Evolutionary conservation across 495 filamentous ascomycete species (phyloP).

Genomic region (Thermothielavioides terrestris): DNA sequence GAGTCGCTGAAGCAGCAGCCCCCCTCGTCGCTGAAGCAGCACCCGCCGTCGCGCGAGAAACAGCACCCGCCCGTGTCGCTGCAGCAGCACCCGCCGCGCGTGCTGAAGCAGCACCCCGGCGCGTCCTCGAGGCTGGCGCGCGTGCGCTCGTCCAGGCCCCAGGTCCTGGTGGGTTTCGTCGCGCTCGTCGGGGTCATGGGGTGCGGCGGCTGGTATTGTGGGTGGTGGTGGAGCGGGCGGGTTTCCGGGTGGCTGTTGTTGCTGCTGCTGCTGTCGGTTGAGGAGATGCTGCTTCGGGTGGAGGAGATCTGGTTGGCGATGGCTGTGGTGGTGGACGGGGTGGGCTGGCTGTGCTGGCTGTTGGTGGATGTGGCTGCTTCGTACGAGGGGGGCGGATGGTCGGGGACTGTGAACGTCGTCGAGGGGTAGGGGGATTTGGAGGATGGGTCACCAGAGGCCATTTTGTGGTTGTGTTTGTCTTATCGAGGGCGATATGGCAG

Average conservation of each 20-base stretch:
- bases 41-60: background rate
- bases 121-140: background rate
- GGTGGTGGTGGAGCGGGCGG: background rate
- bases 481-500: background rate
- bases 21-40: background rate
- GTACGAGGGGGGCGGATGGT: background rate
- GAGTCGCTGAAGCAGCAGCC: background rate
- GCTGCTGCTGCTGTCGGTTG: background rate
- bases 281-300: background rate
- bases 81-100: background rate
- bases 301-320: background rate
- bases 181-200: background rate
- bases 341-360: background rate
- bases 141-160: background rate
- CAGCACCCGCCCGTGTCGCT: background rate
- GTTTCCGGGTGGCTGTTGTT: background rate
- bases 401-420: background rate
- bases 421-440: background rate
- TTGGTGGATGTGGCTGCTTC: background rate
- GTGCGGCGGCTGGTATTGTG: background rate
- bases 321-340: background rate
- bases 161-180: background rate
- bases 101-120: conserved; percentile 8
- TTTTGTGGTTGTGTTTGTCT: background rate
- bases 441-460: no score